A percentile compares a stretch with the other conserved stretches of the same genome.
Evolutionary conservation across 2,329 filamentous ascomycete species (phyloP).

Genomic region (Epichloe elymi): DNA sequence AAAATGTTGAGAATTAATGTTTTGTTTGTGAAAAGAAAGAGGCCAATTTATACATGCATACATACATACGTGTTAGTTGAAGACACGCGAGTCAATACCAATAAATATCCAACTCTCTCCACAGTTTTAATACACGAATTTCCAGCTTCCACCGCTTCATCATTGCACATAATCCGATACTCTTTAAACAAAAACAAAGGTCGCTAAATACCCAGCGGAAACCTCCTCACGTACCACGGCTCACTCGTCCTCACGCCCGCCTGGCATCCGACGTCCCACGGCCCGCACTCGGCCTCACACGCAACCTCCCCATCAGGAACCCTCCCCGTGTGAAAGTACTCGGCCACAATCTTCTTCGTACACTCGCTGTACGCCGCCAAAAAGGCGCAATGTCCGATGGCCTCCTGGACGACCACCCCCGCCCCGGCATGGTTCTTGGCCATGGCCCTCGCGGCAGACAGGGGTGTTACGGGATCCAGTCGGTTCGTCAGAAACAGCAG

Average conservation of each 20-base stretch:
- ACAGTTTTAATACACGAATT: too few relatives aligned
- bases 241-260: neutral
- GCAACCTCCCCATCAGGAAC: conserved; percentile 9
- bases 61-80: too few relatives aligned
- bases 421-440: conserved; percentile 10
- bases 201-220: conserved; percentile 1
- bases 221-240: neutral
- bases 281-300: conserved; percentile 12
- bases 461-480: conserved; percentile 33
- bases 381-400: conserved; percentile 10
- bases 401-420: conserved; percentile 11
- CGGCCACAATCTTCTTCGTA: conserved; percentile 7
- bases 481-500: conserved; percentile 29
- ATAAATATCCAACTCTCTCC: too few relatives aligned
- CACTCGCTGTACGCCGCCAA: conserved; percentile 8
- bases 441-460: conserved; percentile 10
- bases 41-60: too few relatives aligned
- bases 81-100: too few relatives aligned
- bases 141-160: too few relatives aligned
- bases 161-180: too few relatives aligned
- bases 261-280: conserved; percentile 8
- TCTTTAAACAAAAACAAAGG: neutral
- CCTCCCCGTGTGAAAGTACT: conserved; percentile 11
- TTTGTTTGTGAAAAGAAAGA: too few relatives aligned
- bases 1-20: too few relatives aligned